Base-by-base conservation (phyloP, 768 basidiomycete genomes). In the Lactarius hatsudake region DNA sequence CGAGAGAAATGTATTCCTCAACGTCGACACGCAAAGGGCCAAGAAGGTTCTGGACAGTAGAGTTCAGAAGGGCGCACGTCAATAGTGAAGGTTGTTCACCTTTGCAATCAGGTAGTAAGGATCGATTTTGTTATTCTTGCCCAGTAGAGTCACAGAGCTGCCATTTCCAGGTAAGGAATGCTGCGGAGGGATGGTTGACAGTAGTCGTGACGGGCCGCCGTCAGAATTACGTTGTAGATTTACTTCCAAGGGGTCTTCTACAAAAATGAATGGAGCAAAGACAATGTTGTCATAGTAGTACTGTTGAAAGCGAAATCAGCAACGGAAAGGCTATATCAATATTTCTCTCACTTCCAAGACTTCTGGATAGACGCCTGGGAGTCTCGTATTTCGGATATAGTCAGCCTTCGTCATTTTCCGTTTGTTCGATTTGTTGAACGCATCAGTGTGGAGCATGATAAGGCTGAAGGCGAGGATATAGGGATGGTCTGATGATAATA, bases 371-470 rank as follows among this genome's bases (percentile, higher is more conserved):
- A 96, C 83, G 3, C 96, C 95, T 9, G 94, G 91, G 67, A 98
- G 83, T 45, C 84, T 82, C 0, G 96, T 96, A 73, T 99, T 99
- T 79, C 87, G 91, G 73, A 98, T 81, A 74, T 98, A 99, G 74
- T 96, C 96, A 1, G 86, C 82, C 76, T 96, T 98, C 43, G 90
- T 87, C 97, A 99, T 99, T 79, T 98, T 98, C 61, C 87, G 89
- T 79, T 91, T 98, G 79, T 98, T 98, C 69, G 93, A 93, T 78
- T 90, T 93, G 79, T 99, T 99, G 82, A 98, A 98, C 6, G 90
- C 93, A 74, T 99, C 97, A 20, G 97, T 99, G 75, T 98, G 96
- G 59, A 98, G 81, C 96, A 99, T 98, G 72, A 98, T 97, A 74
- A 98, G 81, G 72, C 96, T 98, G 79, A 98, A 98, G 15, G 96